Evolutionary conservation across 306 rosid species (phyloP), one percentile per base, ranked within the genome.

Genomic region (Prunus fruticosa): DNA sequence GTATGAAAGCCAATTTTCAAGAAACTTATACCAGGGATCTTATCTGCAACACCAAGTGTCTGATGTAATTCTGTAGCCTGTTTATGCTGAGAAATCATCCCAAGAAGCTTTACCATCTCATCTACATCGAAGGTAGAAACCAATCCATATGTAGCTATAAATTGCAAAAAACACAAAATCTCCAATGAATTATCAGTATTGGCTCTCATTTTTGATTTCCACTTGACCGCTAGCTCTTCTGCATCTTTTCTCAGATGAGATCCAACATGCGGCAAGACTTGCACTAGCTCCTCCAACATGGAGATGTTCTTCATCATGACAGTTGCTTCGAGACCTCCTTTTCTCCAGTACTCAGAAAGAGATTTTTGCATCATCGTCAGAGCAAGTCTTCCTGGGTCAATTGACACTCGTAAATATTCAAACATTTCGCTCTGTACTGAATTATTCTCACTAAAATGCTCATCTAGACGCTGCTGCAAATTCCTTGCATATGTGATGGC

Each of bases 41-140:
- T 80, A 64, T 83, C 78, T 6, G 73, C 79, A 77, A 87, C 79
- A 60, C 90, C 84, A 50, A 83, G 78, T 25, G 67, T 76, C 46
- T 47, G 76, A 52, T 76, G 87, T 53, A 84, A 63, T 72, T 84
- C 80, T 20, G 76, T 67, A 34, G 87, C 84, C 78, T 79, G 76
- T 81, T 88, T 72, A 53, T 86, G 82, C 64, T 60, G 84, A 72
- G 74, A 82, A 81, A 69, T 71, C 2, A 54, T 18, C 84, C 85
- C 85, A 50, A 86, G 74, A 53, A 87, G 85, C 87, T 78, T 77
- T 30, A 87, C 76, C 78, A 86, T 78, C 74, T 84, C 92, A 56
- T 78, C 83, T 72, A 67, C 69, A 19, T 69, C 16, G 43, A 87
- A 84, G 9, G 73, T 68, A 76, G 87, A 72, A 64, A 63, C 60